Conservation (phyloP, 345 rosid species). For the Rhodamnia rubescens region DNA sequence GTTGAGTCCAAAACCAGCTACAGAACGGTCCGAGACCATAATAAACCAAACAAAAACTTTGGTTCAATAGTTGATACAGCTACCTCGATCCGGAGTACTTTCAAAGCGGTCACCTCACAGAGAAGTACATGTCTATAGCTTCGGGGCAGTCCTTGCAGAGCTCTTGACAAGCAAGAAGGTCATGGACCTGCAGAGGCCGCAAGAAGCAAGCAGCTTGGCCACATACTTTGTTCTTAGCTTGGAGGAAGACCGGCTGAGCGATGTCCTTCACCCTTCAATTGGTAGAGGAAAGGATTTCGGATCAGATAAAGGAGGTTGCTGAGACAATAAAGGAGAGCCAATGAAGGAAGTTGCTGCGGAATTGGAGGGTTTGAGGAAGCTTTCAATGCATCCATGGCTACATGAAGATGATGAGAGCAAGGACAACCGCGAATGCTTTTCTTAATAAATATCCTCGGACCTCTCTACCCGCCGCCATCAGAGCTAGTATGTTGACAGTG, state of each 20-base stretch:
- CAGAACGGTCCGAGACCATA: too few species aligned
- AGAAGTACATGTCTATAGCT: conserved; percentile 26
- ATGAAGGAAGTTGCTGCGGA: conserved; percentile 10
- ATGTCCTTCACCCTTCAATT: not conserved
- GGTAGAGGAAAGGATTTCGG: not conserved
- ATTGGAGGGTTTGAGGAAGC: conserved; percentile 6
- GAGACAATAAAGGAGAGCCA: not conserved
- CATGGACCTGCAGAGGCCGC: not conserved
- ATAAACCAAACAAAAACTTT: not conserved
- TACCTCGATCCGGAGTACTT: conserved; percentile 30
- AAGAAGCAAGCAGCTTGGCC: conserved; percentile 9
- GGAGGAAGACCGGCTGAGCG: not conserved
- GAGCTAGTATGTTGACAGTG: not conserved
- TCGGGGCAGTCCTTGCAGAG: conserved; percentile 23
- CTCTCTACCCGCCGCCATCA: not conserved
- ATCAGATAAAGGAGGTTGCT: not conserved
- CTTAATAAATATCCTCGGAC: not conserved
- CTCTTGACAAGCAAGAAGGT: conserved; percentile 22
- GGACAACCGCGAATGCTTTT: not conserved
- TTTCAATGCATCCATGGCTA: conserved; percentile 2
- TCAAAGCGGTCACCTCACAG: conserved; percentile 3
- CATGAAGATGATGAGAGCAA: not conserved
- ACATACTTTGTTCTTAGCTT: conserved; percentile 1
- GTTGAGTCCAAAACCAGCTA: not conserved
- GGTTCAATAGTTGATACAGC: not conserved